Evolutionary conservation across 2,329 filamentous ascomycete species (phyloP), one percentile per base, ranked within the genome.

Genomic region (Paramyrothecium sp.): DNA sequence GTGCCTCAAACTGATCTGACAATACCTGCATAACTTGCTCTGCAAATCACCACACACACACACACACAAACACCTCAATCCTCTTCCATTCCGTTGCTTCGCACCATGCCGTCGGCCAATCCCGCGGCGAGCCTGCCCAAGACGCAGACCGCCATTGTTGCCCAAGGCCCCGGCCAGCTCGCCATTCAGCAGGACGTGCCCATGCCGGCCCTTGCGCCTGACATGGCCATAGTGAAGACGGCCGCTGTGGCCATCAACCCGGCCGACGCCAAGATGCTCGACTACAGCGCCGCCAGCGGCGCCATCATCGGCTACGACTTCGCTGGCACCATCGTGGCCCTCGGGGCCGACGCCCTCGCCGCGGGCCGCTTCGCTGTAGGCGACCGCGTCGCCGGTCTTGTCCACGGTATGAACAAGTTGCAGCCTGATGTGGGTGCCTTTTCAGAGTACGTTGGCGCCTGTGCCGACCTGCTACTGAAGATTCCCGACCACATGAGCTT

Each of bases 191-290:
- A 53, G 20, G 49, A 56, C 41, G 26, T 21, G 4, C 21, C 49
- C 12, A 51, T 51, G 20, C 49, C 49, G 20, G 20, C n/a, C 8
- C 49, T 51, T 12, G 21, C 22, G 19, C 49, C 49, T 26, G 49
- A 51, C 23, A 51, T 20, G 21, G 49, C 23, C 7, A 26, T 51
- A 30, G 49, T 51, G 21, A 51, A 51, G 19, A 20, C 19, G 12
- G 12, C 19, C 13, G 67, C 69, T 1, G 69, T 75, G 1, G 72
- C 71, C 17, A 50, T 77, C 33, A 76, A 75, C 59, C 74, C 73
- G 1, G 58, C 57, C 51, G 75, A 77, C 57, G 61, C 61, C 44
- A 77, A 77, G 56, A 67, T 71, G 60, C 51, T 65, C 46, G 65
- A 67, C 16, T 59, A 60, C 50, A 63, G 62, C 48, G 55, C 63